A percentile compares a stretch with the other conserved stretches of the same genome.
These are phyloP conservation scores for Raddia guianensis DNA, from an alignment of 176 grass and related monocot genomes.

Conservation along the genomic window DNA sequence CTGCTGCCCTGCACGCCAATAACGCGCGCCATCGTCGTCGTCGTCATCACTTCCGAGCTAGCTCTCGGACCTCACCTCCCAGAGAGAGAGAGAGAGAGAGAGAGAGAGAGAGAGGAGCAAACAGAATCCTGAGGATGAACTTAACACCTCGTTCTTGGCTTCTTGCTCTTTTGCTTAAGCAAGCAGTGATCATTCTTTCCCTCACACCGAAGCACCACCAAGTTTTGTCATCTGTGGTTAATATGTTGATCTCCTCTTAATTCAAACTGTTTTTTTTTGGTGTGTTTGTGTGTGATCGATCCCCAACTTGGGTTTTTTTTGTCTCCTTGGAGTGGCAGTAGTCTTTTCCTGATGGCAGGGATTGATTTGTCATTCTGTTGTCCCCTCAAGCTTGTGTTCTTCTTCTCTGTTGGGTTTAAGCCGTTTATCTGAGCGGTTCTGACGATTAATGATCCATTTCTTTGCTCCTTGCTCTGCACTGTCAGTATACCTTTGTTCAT, in stretches of 20 bases:
- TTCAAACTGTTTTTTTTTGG: background rate
- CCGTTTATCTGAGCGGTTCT: background rate
- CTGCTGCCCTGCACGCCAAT: background rate
- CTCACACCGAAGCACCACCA: background rate
- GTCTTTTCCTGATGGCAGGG: background rate
- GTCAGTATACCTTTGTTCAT: background rate
- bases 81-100: background rate
- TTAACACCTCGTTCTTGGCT: background rate
- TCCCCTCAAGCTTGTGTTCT: background rate
- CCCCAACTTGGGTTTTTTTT: background rate
- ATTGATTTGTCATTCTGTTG: background rate
- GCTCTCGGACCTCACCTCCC: background rate
- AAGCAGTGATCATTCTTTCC: background rate
- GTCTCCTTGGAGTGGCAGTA: background rate
- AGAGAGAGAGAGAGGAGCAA: background rate
- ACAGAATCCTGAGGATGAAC: no score
- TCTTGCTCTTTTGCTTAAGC: slow-evolving; percentile 1
- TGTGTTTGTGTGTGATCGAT: background rate
- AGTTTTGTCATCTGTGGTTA: background rate
- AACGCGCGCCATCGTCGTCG: slow-evolving; percentile 8
- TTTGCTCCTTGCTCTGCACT: background rate
- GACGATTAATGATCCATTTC: background rate
- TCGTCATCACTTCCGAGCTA: background rate
- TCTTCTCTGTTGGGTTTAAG: background rate
- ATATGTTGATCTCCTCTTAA: background rate